These are phyloP conservation scores for Hanseniaspora hatyaiensis DNA, from an alignment of 805 yeast genomes.

Conservation along the genomic window DNA sequence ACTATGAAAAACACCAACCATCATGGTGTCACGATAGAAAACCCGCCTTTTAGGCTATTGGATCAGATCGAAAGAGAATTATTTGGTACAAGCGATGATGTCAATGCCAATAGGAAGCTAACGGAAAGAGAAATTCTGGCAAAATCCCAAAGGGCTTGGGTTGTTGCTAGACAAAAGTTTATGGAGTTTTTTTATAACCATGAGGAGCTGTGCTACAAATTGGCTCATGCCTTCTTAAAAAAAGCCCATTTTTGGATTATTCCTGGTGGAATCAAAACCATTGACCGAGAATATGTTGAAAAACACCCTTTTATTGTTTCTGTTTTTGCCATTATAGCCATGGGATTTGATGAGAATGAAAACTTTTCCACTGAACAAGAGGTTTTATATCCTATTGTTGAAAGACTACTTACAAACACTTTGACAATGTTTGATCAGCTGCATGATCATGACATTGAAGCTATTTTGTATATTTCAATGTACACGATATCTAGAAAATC, in stretches of 20 bases:
- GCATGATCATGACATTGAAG: conserved; percentile 51
- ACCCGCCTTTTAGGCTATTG: conserved; percentile 32
- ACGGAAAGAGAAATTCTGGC: conserved; percentile 25
- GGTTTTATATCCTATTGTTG: conserved; percentile 38
- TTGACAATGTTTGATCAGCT: conserved; percentile 40
- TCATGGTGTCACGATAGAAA: conserved; percentile 23
- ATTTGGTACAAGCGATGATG: conserved; percentile 25
- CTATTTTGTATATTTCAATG: conserved; percentile 42
- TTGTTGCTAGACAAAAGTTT: conserved; percentile 36
- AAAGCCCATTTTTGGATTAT: conserved; percentile 51
- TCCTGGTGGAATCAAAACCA: conserved; percentile 46
- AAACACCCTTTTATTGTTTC: conserved; percentile 46
- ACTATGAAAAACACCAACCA: background rate
- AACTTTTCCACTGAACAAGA: conserved; percentile 40
- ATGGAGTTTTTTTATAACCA: conserved; percentile 36
- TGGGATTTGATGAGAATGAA: conserved; percentile 45
- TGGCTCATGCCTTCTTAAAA: conserved; percentile 39
- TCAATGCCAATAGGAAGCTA: conserved; percentile 17
- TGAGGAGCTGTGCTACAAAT: conserved; percentile 34
- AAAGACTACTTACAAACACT: conserved; percentile 39
- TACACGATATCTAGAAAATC: conserved; percentile 47
- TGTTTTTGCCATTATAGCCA: conserved; percentile 42
- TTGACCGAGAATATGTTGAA: conserved; percentile 36
- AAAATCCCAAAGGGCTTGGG: conserved; percentile 29
- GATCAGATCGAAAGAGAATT: conserved; percentile 32